Percentiles rank a stretch among this genome's conserved stretches.
These are phyloP conservation scores for Monosporozyma siamensis DNA, from an alignment of 805 yeast species.

Conservation along the genomic window DNA sequence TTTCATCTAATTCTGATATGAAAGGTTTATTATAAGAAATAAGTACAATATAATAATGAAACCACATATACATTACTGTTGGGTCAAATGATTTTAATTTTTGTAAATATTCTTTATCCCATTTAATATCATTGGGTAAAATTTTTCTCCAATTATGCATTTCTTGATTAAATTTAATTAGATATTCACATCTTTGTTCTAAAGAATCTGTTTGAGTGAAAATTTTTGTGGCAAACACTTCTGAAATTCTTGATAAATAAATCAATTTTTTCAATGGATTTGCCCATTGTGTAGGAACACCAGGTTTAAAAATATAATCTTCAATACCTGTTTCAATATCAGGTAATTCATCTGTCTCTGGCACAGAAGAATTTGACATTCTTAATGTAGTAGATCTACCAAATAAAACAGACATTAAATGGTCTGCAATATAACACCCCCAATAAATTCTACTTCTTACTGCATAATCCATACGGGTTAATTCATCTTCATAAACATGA, in stretches of 20 bases:
- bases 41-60: conserved; percentile 45
- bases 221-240: conserved; percentile 22
- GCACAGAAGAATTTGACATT: conserved; percentile 47
- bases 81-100: conserved; percentile 37
- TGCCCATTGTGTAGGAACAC: conserved; percentile 17
- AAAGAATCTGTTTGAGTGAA: conserved; percentile 19
- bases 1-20: conserved; percentile 23
- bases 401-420: conserved; percentile 43
- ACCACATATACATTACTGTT: conserved; percentile 38
- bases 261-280: conserved; percentile 32
- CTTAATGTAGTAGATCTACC: conserved; percentile 48
- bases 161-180: conserved; percentile 36
- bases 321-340: conserved; percentile 48
- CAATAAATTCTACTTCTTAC: conserved; percentile 51
- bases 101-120: conserved; percentile 35
- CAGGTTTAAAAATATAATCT: conserved; percentile 37
- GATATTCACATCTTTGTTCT: conserved; percentile 31
- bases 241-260: conserved; percentile 30
- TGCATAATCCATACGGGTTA: conserved; percentile 39
- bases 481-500: conserved; percentile 30
- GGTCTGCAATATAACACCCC: conserved; percentile 56
- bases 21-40: conserved; percentile 51
- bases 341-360: conserved; percentile 47
- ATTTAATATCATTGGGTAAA: conserved; percentile 37
- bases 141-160: conserved; percentile 39